phyloP scores from a whole-genome alignment of 2,329 filamentous ascomycete genomes.

The Penicillium sp. region DNA sequence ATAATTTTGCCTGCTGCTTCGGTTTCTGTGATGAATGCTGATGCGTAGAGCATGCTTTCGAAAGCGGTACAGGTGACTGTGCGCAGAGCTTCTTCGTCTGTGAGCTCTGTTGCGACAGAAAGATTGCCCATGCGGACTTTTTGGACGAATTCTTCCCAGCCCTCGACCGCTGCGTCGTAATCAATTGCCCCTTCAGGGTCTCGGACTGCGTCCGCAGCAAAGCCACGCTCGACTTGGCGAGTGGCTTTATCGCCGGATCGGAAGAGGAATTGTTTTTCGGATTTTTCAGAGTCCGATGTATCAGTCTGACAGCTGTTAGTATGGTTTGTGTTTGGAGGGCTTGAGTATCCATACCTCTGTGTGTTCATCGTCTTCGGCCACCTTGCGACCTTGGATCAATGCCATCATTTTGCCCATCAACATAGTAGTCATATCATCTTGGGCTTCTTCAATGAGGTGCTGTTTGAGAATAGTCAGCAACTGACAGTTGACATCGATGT shows the following conservation, averaged over 20 bases:
- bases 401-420: constrained; percentile 24
- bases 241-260: constrained; percentile 21
- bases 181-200: constrained; percentile 35
- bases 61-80: constrained; percentile 27
- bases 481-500: neutral
- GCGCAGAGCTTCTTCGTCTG: constrained; percentile 22
- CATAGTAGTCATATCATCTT: constrained; percentile 20
- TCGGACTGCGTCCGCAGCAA: constrained; percentile 37
- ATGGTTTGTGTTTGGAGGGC: neutral
- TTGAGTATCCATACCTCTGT: constrained; percentile 21
- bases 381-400: constrained; percentile 17
- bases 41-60: constrained; percentile 32
- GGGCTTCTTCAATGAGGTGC: constrained; percentile 12
- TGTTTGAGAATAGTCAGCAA: constrained; percentile 7
- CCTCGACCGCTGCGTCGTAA: constrained; percentile 36
- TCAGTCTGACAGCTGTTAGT: constrained; percentile 26
- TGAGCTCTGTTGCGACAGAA: constrained; percentile 37
- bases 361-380: constrained; percentile 26
- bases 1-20: neutral
- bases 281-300: constrained; percentile 30
- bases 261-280: constrained; percentile 27
- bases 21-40: constrained; percentile 21
- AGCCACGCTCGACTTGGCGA: constrained; percentile 34
- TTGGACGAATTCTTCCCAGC: constrained; percentile 45
- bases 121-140: constrained; percentile 41